Evolutionary conservation across 805 yeast species (phyloP), one percentile per base, ranked within the genome.

Genomic region (Ogataea allantospora): DNA sequence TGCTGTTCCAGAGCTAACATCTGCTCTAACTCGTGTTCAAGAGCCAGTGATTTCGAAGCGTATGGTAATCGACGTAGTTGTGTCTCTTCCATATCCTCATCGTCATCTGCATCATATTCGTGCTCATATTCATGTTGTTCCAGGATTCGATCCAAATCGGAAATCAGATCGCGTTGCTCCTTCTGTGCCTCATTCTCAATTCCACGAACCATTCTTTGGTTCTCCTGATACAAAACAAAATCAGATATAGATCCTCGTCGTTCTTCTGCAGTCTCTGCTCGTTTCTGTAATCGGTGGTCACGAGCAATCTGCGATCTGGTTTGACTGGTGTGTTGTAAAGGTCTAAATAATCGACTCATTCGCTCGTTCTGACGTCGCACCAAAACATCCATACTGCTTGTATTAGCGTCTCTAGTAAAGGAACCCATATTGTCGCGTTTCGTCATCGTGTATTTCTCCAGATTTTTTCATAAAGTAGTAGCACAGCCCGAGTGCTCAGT

Each of bases 181-280:
- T 58, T 53, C 5, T 39, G 30, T 13, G 44, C 49, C 12, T 52
- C 17, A 5, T 39, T 25, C 18, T 38, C 33, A 7, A 27, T 20
- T 15, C 38, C 29, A 25, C 44, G 42, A 6, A 38, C 15, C n/a
- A 11, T 31, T 8, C 24, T 15, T 11, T 20, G 30, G 2, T 52
- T 47, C 23, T 54, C 63, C 30, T 54, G 55, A 15, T 38, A 27
- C 11, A 62, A 22, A 1, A 55, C 54, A 44, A 51, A 53, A 7
- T 57, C 61, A 14, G 50, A 54, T 51, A 59, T 45, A 1, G 57
- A 47, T 11, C 63, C 62, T 14, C 62, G 48, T 11, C 40, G 37
- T 4, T 30, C 14, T 8, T 28, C 33, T 6, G 38, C 40, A 7
- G 42, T 15, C 18, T 40, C 38, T 17, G 46, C 51, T 21, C 55